Conservation (phyloP, 371 early-diverging fungal genomes). For the Mortierella sp. region DNA sequence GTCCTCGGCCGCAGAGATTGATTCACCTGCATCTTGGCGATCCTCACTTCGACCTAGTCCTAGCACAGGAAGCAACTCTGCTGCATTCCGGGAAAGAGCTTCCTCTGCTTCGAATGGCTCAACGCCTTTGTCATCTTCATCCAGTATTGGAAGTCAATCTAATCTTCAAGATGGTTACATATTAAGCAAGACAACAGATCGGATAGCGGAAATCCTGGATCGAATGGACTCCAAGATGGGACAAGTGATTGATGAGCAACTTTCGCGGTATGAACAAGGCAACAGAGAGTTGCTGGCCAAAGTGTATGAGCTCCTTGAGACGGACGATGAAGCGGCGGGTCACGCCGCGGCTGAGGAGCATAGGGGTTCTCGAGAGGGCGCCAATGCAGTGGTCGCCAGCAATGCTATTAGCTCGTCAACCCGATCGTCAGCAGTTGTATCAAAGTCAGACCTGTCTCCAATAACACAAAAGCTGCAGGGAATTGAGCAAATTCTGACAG, state of each 20-base stretch:
- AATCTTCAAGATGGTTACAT: background rate
- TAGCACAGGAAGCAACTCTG: slow-evolving; percentile 29
- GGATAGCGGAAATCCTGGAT: slow-evolving; percentile 42
- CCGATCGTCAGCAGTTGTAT: background rate
- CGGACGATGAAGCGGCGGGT: slow-evolving; percentile 13
- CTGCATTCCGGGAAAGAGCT: slow-evolving; percentile 14
- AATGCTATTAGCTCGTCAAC: background rate
- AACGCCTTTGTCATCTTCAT: background rate
- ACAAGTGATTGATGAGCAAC: slow-evolving; percentile 40
- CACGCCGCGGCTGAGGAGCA: background rate
- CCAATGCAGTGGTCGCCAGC: background rate
- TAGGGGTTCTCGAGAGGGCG: background rate
- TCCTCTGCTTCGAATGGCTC: background rate
- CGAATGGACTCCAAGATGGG: slow-evolving; percentile 34
- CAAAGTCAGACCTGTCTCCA: background rate
- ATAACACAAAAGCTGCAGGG: background rate
- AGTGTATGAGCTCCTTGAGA: slow-evolving; percentile 29
- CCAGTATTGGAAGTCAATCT: background rate
- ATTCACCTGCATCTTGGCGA: slow-evolving; percentile 35
- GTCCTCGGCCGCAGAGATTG: slow-evolving; percentile 26
- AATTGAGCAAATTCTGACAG: slow-evolving; percentile 3
- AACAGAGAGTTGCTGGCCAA: slow-evolving; percentile 36
- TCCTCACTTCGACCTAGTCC: slow-evolving; percentile 37
- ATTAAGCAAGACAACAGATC: slow-evolving; percentile 33
- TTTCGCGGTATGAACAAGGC: slow-evolving; percentile 29